Conservation (phyloP, 2,329 filamentous ascomycete species). For the Emmonsia crescens region DNA sequence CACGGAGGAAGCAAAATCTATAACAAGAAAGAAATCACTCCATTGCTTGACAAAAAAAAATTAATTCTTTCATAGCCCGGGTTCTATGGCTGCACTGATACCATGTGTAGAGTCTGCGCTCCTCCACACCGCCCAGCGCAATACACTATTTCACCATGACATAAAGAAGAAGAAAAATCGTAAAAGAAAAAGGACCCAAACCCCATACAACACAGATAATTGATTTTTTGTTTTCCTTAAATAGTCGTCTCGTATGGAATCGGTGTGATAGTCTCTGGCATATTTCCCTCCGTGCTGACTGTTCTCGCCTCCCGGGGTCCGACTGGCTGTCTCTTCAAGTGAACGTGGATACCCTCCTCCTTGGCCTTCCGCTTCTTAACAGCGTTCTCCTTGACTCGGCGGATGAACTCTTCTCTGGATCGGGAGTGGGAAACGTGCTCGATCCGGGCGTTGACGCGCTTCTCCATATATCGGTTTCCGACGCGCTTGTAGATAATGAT, state of each 20-base stretch:
- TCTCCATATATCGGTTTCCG: constrained; percentile 99
- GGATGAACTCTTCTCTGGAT: constrained; percentile 93
- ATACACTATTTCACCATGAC: constrained; percentile 1
- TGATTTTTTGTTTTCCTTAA: constrained; percentile 45
- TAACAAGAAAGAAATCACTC: neutral
- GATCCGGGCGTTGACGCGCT: constrained; percentile 97
- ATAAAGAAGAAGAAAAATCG: neutral
- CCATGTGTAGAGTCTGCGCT: constrained; percentile 4
- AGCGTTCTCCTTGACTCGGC: constrained; percentile 93
- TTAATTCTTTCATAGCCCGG: constrained; percentile 34
- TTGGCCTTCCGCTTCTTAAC: constrained; percentile 87
- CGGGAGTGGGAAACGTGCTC: constrained; percentile 94
- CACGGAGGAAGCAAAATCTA: neutral
- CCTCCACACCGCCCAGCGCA: neutral
- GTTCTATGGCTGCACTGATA: constrained; percentile 34
- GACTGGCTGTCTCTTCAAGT: constrained; percentile 83
- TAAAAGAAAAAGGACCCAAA: constrained; percentile 26
- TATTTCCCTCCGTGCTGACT: constrained; percentile 69
- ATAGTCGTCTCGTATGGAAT: constrained; percentile 98
- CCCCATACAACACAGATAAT: constrained; percentile 19
- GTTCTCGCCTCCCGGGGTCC: constrained; percentile 71
- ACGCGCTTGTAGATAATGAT: constrained; percentile 99
- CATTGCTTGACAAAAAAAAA: constrained; percentile 10
- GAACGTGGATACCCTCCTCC: constrained; percentile 71
- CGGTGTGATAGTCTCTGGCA: constrained; percentile 82